Base-by-base conservation (phyloP, 1,284 basidiomycete species). In the Ustilago vetiveriae region DNA sequence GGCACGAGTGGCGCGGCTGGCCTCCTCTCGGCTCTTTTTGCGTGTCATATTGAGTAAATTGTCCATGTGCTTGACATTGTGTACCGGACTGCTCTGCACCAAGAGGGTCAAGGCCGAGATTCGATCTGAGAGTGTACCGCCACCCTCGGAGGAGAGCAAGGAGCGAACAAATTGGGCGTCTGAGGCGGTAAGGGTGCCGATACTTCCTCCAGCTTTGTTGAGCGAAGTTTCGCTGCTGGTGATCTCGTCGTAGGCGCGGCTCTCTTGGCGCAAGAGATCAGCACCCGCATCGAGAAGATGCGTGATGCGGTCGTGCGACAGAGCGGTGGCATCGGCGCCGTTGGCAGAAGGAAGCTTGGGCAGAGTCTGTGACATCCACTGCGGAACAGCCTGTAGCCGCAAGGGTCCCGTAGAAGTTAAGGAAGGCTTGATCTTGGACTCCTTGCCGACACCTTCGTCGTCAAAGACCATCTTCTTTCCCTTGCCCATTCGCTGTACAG, bases 91-190 rank as follows among this genome's bases (percentile, higher is more conserved):
- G 58, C 90, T 90, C 81, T 96, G 92, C 16, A 94, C 90, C 44
- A 98, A 86, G 26, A 98, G 85, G 6, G 94, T 93, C 47, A 98
- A 85, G 0, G 96, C 96, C 56, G 92, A 93, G 2, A 98, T 89
- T 63, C 92, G 87, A 82, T 98, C 96, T 22, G 92, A 92, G 19
- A 97, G 88, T 2, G 96, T 98, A 23, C 77, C 76, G 8, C 78
- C 78, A 7, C 70, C 73, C 43, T 68, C 75, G 35, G 70, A 72
- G 1, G 67, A 71, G 11, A 82, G 64, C 13, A 82, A 68, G 14
- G 77, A 75, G 29, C 73, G 67, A 7, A 80, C 78, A 59, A 82
- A 82, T n/a, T 74, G 73, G 9, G 78, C 75, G 36, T 82, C 80
- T 2, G 75, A 76, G 9, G 75, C 54, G 32, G 69, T 71, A 19